phyloP scores from a whole-genome alignment of 176 grass and related monocot species.

The Canna indica region DNA sequence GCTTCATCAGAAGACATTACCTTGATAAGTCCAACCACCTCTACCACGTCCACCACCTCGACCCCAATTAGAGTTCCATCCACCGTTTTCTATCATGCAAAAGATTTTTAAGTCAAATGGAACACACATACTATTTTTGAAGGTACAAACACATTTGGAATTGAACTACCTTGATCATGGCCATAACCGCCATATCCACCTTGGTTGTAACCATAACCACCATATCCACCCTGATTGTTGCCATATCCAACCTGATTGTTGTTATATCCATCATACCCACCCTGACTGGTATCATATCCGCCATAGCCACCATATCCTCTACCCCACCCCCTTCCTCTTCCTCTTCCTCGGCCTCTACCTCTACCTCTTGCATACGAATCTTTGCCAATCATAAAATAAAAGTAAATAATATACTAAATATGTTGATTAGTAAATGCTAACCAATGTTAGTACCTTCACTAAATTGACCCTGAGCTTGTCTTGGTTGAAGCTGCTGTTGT shows the following conservation, averaged over 20 bases:
- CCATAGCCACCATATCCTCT: slow-evolving; percentile 12
- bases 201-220: slow-evolving; percentile 11
- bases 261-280: slow-evolving; percentile 12
- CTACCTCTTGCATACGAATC: slow-evolving; percentile 15
- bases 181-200: slow-evolving; percentile 13
- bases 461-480: slow-evolving; percentile 9
- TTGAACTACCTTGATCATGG: not conserved
- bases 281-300: slow-evolving; percentile 5
- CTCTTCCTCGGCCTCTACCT: slow-evolving; percentile 12
- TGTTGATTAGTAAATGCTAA: not conserved
- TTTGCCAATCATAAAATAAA: not conserved
- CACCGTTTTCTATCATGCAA: slow-evolving; percentile 10
- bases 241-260: slow-evolving; percentile 5
- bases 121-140: too few species aligned
- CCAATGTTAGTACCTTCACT: slow-evolving; percentile 5
- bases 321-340: slow-evolving; percentile 14
- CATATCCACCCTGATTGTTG: slow-evolving; percentile 8
- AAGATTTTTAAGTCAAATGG: not conserved
- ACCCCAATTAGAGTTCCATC: slow-evolving; percentile 12
- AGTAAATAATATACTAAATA: not conserved
- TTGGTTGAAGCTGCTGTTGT: slow-evolving; percentile 15
- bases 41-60: slow-evolving; percentile 14
- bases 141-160: not conserved
- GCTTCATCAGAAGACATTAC: too few species aligned
- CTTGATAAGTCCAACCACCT: slow-evolving; percentile 10